Evolutionary conservation across 371 early-diverging fungal genomes (phyloP).

Genomic region (Nematocida ausubeli): DNA sequence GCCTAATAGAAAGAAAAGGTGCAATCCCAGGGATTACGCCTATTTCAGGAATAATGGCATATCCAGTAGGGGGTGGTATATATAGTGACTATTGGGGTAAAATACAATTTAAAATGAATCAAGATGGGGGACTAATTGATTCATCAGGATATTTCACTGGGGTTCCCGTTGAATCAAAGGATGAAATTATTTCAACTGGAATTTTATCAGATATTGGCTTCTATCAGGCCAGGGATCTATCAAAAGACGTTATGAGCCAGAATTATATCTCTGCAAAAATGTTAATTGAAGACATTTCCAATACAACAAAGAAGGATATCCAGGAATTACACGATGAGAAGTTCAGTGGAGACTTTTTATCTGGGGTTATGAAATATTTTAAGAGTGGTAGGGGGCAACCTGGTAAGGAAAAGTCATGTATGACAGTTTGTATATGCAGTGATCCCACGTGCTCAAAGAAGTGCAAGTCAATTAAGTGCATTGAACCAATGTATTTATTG

Average conservation of each 20-base stretch:
- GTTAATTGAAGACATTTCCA: constrained; percentile 59
- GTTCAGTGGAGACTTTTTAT: constrained; percentile 26
- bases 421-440: constrained; percentile 61
- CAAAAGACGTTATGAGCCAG: constrained; percentile 18
- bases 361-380: constrained; percentile 41
- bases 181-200: constrained; percentile 52
- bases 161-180: constrained; percentile 2
- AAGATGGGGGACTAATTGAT: constrained; percentile 48
- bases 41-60: constrained; percentile 51
- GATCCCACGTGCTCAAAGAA: constrained; percentile 55
- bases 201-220: constrained; percentile 59
- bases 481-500: constrained; percentile 50
- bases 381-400: neutral
- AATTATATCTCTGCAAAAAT: constrained; percentile 51
- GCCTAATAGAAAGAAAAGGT: neutral
- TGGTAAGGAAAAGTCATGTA: constrained; percentile 7
- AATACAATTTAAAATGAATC: constrained; percentile 47
- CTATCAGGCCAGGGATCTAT: constrained; percentile 47
- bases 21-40: constrained; percentile 14
- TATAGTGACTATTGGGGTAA: constrained; percentile 63
- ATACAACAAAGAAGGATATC: constrained; percentile 49
- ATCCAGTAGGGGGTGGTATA: constrained; percentile 34
- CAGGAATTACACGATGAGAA: constrained; percentile 46
- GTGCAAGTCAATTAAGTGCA: constrained; percentile 62
- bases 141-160: constrained; percentile 60